These are phyloP conservation scores for Limnomonas spitsbergensis DNA, from an alignment of 139 green algal genomes.

Conservation along the genomic window DNA sequence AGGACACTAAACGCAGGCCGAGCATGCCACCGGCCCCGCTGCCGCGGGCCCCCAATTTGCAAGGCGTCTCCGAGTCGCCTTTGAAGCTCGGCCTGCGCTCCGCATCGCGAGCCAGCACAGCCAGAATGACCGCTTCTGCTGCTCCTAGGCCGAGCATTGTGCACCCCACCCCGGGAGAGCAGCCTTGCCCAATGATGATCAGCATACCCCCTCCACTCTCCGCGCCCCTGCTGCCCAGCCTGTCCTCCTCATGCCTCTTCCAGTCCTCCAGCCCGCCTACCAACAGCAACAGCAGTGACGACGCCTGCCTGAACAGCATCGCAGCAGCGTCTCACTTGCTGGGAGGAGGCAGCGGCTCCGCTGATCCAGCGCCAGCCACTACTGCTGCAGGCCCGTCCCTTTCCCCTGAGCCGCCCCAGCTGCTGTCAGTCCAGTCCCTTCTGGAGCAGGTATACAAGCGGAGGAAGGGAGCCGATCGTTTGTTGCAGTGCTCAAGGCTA, in stretches of 20 bases:
- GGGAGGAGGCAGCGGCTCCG: too few relatives aligned
- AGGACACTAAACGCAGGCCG: neutral
- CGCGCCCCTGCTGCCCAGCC: neutral
- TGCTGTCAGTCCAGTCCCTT: too few relatives aligned
- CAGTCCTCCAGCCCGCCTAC: conserved; percentile 6
- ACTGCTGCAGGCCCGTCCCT: too few relatives aligned
- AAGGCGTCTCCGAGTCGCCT: neutral
- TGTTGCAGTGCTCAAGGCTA: too few relatives aligned
- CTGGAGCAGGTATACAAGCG: too few relatives aligned
- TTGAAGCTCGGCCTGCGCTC: neutral
- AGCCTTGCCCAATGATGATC: too few relatives aligned
- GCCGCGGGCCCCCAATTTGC: neutral
- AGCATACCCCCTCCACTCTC: neutral
- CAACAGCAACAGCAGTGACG: conserved; percentile 14
- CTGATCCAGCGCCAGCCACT: too few relatives aligned
- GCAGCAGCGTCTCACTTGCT: neutral
- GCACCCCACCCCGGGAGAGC: too few relatives aligned
- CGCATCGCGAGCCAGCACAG: neutral
- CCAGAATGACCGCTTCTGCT: neutral
- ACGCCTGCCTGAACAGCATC: conserved; percentile 3
- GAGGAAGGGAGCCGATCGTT: neutral
- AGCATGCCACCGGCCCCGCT: neutral
- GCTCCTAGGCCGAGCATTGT: neutral
- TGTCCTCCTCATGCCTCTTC: conserved; percentile 2
- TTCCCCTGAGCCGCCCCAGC: neutral